phyloP scores from a whole-genome alignment of 805 yeast species.

The Kluyveromyces siamensis region DNA sequence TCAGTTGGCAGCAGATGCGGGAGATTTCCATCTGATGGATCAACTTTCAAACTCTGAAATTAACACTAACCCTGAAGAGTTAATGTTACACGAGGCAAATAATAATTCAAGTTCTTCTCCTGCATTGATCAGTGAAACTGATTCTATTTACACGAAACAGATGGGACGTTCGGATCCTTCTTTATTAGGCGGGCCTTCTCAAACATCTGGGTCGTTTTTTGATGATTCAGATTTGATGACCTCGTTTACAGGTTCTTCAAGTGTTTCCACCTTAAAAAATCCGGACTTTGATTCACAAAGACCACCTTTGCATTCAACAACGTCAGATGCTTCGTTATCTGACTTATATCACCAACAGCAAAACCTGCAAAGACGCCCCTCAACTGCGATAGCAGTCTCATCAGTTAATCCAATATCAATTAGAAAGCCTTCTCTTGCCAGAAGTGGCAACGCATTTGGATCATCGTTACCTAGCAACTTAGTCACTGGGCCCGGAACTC shows the following conservation, averaged over 20 bases:
- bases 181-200: neutral
- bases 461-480: slow-evolving; percentile 3
- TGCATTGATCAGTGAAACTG: slow-evolving; percentile 7
- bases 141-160: slow-evolving; percentile 1
- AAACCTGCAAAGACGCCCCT: slow-evolving; percentile 1
- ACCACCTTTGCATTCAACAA: slow-evolving; percentile 8
- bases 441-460: slow-evolving; percentile 4
- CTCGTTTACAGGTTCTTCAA: slow-evolving; percentile 1
- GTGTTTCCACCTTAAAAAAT: slow-evolving; percentile 2
- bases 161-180: slow-evolving; percentile 4
- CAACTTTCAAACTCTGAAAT: slow-evolving; percentile 3
- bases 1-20: neutral
- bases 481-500: neutral
- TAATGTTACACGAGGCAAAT: neutral
- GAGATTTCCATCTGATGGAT: slow-evolving; percentile 2
- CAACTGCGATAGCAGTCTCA: neutral
- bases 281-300: slow-evolving; percentile 3
- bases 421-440: slow-evolving; percentile 3
- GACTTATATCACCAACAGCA: slow-evolving; percentile 4
- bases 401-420: slow-evolving; percentile 7
- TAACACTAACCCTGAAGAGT: neutral
- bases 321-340: slow-evolving; percentile 6
- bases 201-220: slow-evolving; percentile 1
- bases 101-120: slow-evolving; percentile 6
- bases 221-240: slow-evolving; percentile 2